phyloP scores from a whole-genome alignment of 805 yeast species.

The Cyberlindnera xylosilytica region DNA sequence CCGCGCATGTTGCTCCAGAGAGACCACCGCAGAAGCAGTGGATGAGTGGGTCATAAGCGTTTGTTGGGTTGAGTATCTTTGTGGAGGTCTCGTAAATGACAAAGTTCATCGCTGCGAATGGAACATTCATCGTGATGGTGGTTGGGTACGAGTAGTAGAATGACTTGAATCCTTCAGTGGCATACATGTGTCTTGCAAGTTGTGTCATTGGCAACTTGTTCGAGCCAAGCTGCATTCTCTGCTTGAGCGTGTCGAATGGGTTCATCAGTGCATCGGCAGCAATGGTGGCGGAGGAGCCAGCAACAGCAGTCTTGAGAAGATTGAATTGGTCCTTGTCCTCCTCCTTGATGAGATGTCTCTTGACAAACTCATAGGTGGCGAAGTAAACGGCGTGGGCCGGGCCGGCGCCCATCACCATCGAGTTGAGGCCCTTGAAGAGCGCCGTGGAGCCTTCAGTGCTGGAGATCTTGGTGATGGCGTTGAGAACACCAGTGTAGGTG shows the following conservation, averaged over 20 bases:
- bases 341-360: conserved; percentile 33
- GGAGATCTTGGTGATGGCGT: conserved; percentile 71
- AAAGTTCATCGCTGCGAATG: conserved; percentile 92
- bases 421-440: conserved; percentile 90
- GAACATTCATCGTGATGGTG: conserved; percentile 85
- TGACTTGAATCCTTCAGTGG: conserved; percentile 67
- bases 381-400: conserved; percentile 98
- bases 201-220: conserved; percentile 26
- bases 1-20: conserved; percentile 95
- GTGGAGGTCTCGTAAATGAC: conserved; percentile 86
- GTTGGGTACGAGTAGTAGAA: conserved; percentile 94
- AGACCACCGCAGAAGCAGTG: conserved; percentile 93
- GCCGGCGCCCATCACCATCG: conserved; percentile 96
- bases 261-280: conserved; percentile 95
- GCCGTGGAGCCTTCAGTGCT: conserved; percentile 85
- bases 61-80: conserved; percentile 73
- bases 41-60: conserved; percentile 78
- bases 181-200: conserved; percentile 47
- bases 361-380: conserved; percentile 83
- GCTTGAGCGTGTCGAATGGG: conserved; percentile 94
- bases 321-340: conserved; percentile 44
- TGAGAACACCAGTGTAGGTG: conserved; percentile 45
- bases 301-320: conserved; percentile 77
- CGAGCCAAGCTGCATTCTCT: conserved; percentile 75
- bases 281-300: conserved; percentile 91